Conservation (phyloP, 2,329 filamentous ascomycete genomes). For the Botryotinia convoluta region DNA sequence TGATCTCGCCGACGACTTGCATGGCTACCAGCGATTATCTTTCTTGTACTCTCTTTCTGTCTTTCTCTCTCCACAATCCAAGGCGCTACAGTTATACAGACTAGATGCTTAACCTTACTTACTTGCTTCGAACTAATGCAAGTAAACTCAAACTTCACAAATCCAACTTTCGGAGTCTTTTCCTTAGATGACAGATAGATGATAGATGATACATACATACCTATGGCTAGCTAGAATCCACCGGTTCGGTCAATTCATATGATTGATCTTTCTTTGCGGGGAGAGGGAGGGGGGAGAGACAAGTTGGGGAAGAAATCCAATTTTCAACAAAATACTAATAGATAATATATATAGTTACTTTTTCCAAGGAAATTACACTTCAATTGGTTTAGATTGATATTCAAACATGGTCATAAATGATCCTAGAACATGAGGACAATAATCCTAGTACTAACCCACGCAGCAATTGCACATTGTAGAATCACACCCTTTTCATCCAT, state of each 20-base stretch:
- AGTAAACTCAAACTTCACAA: background rate
- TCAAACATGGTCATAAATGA: background rate
- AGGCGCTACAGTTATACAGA: background rate
- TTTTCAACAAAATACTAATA: background rate
- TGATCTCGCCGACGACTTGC: background rate
- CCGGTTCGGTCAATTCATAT: background rate
- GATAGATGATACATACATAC: background rate
- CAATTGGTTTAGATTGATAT: background rate
- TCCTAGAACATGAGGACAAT: background rate
- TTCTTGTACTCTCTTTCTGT: background rate
- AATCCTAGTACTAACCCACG: slow-evolving; percentile 8
- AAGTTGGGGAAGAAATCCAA: background rate
- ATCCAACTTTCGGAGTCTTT: background rate
- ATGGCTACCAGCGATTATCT: background rate
- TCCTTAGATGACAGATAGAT: background rate
- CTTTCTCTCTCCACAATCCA: background rate
- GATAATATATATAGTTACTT: background rate
- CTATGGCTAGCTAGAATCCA: background rate
- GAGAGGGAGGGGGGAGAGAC: background rate
- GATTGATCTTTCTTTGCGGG: background rate
- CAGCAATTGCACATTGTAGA: slow-evolving; percentile 2
- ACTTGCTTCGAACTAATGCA: background rate
- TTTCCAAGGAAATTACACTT: background rate
- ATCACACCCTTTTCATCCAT: background rate
- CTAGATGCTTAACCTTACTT: background rate